phyloP scores from a whole-genome alignment of 495 filamentous ascomycete genomes.

The Daldinia concentrica region DNA sequence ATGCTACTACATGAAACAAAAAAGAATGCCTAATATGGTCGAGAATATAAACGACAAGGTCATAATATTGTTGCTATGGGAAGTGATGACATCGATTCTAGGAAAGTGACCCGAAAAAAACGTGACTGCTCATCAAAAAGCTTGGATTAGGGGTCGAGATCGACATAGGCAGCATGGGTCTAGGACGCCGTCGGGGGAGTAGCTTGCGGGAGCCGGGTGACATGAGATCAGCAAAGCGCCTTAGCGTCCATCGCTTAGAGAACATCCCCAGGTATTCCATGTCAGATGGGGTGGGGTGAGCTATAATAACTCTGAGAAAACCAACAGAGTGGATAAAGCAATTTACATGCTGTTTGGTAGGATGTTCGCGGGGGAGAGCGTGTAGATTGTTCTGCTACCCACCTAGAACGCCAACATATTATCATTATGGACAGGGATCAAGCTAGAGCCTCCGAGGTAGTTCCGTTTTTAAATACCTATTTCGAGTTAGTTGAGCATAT shows the following conservation, averaged over 20 bases:
- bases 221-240: slow-evolving; percentile 46
- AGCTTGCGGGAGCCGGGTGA: slow-evolving; percentile 43
- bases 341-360: slow-evolving; percentile 26
- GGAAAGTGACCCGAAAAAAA: slow-evolving; percentile 41
- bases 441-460: slow-evolving; percentile 44
- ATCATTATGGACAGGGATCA: slow-evolving; percentile 35
- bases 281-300: slow-evolving; percentile 42
- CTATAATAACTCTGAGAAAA: slow-evolving; percentile 32
- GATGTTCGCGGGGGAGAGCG: slow-evolving; percentile 29
- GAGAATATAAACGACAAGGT: slow-evolving; percentile 18
- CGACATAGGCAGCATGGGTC: slow-evolving; percentile 42
- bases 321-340: slow-evolving; percentile 23
- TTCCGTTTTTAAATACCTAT: slow-evolving; percentile 33
- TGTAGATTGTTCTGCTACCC: slow-evolving; percentile 32
- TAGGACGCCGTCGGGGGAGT: slow-evolving; percentile 38
- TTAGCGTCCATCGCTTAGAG: slow-evolving; percentile 48
- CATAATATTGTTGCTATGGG: slow-evolving; percentile 24
- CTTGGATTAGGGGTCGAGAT: slow-evolving; percentile 44
- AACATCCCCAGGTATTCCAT: slow-evolving; percentile 37
- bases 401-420: slow-evolving; percentile 23
- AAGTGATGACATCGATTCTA: slow-evolving; percentile 39
- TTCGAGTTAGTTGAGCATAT: slow-evolving; percentile 26
- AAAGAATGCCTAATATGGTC: slow-evolving; percentile 5
- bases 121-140: slow-evolving; percentile 39
- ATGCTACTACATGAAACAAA: slow-evolving; percentile 6